These are phyloP conservation scores for Bremia lactucae DNA, from an alignment of 352 stramenopile species.

Conservation along the genomic window DNA sequence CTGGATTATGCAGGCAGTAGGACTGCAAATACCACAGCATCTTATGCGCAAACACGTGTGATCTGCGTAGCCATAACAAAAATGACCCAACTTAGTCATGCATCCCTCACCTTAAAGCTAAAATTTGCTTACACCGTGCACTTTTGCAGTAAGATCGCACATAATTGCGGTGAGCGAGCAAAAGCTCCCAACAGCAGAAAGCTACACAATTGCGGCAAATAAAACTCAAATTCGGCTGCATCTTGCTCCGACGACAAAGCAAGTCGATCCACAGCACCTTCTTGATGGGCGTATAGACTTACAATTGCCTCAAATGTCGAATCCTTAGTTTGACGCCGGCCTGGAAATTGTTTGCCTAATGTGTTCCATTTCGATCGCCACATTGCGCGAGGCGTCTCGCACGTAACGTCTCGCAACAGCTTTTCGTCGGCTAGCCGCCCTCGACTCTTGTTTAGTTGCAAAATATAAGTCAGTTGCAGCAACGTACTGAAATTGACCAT, in stretches of 20 bases:
- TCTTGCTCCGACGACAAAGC: slow-evolving; percentile 39
- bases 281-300: slow-evolving; percentile 72
- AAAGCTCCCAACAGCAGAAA: slow-evolving; percentile 71
- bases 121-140: slow-evolving; percentile 46
- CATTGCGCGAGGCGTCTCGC: slow-evolving; percentile 23
- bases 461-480: slow-evolving; percentile 63
- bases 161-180: slow-evolving; percentile 50
- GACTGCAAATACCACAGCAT: slow-evolving; percentile 81
- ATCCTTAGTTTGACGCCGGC: slow-evolving; percentile 42
- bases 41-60: slow-evolving; percentile 77
- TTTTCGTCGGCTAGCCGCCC: slow-evolving; percentile 48
- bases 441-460: slow-evolving; percentile 69
- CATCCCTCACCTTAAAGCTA: neutral
- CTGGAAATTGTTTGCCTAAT: slow-evolving; percentile 51
- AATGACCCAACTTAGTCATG: too few species aligned
- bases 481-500: slow-evolving; percentile 39
- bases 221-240: slow-evolving; percentile 71
- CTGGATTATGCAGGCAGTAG: slow-evolving; percentile 56
- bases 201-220: slow-evolving; percentile 73
- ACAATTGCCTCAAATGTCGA: slow-evolving; percentile 76
- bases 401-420: slow-evolving; percentile 51
- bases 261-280: slow-evolving; percentile 48
- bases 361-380: slow-evolving; percentile 74
- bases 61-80: slow-evolving; percentile 18
- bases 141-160: slow-evolving; percentile 59